Evolutionary conservation across 441 rosid species (phyloP).

Genomic region (Isatis lusitanica): DNA sequence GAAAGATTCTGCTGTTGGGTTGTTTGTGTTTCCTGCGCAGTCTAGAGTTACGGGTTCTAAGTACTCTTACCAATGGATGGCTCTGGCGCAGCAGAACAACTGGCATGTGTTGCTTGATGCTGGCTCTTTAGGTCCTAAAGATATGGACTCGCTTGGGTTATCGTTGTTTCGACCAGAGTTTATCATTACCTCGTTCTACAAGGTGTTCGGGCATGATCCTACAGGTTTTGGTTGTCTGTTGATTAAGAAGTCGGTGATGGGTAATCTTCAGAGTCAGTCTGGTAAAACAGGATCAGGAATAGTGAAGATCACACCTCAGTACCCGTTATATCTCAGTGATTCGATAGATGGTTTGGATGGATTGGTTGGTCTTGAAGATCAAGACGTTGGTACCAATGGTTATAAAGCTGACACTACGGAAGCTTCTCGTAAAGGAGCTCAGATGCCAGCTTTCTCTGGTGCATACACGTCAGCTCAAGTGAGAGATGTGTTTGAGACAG

Average conservation of each 20-base stretch:
- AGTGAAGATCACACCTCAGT: constrained; percentile 91
- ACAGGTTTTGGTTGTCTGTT: constrained; percentile 94
- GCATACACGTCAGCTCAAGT: constrained; percentile 84
- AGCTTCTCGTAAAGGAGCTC: constrained; percentile 47
- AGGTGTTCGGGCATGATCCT: constrained; percentile 91
- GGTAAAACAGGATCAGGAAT: constrained; percentile 95
- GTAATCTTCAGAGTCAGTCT: constrained; percentile 80
- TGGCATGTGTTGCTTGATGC: constrained; percentile 99
- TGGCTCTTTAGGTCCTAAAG: constrained; percentile 95
- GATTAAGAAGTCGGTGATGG: constrained; percentile 94
- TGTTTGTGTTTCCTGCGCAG: constrained; percentile 95
- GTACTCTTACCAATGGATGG: constrained; percentile 98
- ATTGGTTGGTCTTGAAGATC: constrained; percentile 53
- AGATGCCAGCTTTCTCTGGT: constrained; percentile 95
- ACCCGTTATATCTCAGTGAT: constrained; percentile 84
- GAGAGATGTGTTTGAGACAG: constrained; percentile 85
- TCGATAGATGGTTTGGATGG: constrained; percentile 82
- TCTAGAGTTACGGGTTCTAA: constrained; percentile 93
- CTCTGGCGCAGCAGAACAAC: constrained; percentile 88
- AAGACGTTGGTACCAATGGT: constrained; percentile 52
- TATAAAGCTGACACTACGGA: constrained; percentile 44
- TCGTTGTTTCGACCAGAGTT: constrained; percentile 97
- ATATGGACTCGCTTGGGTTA: constrained; percentile 94
- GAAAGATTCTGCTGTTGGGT: constrained; percentile 84
- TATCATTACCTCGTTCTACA: constrained; percentile 86